Evolutionary conservation across 2,329 filamentous ascomycete genomes (phyloP), one percentile per base, ranked within the genome.

Genomic region (Diaporthe vexans): DNA sequence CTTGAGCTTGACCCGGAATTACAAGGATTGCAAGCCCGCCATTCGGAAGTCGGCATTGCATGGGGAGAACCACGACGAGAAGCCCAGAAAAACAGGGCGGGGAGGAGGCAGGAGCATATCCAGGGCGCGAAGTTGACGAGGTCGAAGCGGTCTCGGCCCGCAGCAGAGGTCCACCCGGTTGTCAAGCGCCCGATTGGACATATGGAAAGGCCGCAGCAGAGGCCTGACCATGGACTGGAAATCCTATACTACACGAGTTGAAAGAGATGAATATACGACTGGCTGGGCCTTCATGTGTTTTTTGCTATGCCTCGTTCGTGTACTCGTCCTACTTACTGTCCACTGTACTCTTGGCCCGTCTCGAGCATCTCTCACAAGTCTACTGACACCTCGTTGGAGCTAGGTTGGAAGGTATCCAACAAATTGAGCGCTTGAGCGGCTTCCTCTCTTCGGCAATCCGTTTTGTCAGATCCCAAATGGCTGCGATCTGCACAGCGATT

Each of bases 361-460:
- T 35, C 19, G 21, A 58, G 33, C 35, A 21, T 11, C 10, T 24
- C 8, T 11, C 46, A 4, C 29, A 35, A 3, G 19, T 35, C 17
- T n/a, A 13, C 3, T 17, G 3, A 33, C 7, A 5, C 9, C 40
- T 6, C 29, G 1, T 7, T 63, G 17, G 4, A 35, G 43, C 43
- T 21, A 51, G 17, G 17, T n/a, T 51, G 19, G 2, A 11, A 3
- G 17, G 10, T 2, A n/a, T 7, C 15, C 21, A 11, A 37, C 11
- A 9, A 35, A 4, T 21, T 15, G 1, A 13, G 46, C 19, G 24
- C 29, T 13, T 24, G 21, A 17, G 11, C 7, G 63, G 63, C 33
- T 68, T 68, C 63, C 63, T 40, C 1, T 54, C 29, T 68, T 68
- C 63, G 63, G 63, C 48, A 68, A 35, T 40, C 63, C 63, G 63